These are phyloP conservation scores for Calycina herbarum DNA, from an alignment of 2,329 filamentous ascomycete species.

Conservation along the genomic window DNA sequence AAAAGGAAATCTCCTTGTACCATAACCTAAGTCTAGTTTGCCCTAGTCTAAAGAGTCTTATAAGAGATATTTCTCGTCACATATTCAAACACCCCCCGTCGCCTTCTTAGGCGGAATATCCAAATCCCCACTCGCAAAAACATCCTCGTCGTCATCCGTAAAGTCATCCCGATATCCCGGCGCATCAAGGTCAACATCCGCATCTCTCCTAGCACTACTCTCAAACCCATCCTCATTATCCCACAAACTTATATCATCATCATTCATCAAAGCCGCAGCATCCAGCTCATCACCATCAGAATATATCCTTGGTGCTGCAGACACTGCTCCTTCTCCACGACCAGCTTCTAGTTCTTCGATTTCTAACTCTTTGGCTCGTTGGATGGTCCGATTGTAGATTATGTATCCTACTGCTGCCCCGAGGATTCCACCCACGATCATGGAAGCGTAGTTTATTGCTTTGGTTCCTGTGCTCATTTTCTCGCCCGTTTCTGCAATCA, in stretches of 20 bases:
- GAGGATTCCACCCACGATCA: constrained; percentile 67
- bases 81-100: background rate
- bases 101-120: constrained; percentile 13
- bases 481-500: constrained; percentile 79
- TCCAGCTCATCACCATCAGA: constrained; percentile 19
- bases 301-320: constrained; percentile 23
- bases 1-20: background rate
- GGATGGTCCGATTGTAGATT: constrained; percentile 76
- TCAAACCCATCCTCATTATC: constrained; percentile 29
- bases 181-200: background rate
- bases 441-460: constrained; percentile 79
- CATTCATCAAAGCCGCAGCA: constrained; percentile 34
- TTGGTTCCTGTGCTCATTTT: constrained; percentile 80
- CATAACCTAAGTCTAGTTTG: background rate
- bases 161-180: constrained; percentile 35
- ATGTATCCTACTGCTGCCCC: constrained; percentile 77
- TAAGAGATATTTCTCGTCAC: background rate
- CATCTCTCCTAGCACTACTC: constrained; percentile 17
- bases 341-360: constrained; percentile 34
- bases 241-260: constrained; percentile 39
- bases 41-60: background rate
- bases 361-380: constrained; percentile 58
- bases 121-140: constrained; percentile 30
- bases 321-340: constrained; percentile 15
- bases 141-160: constrained; percentile 34